Conservation (phyloP, 352 stramenopile species). For the Phytophthora niederhauseri region DNA sequence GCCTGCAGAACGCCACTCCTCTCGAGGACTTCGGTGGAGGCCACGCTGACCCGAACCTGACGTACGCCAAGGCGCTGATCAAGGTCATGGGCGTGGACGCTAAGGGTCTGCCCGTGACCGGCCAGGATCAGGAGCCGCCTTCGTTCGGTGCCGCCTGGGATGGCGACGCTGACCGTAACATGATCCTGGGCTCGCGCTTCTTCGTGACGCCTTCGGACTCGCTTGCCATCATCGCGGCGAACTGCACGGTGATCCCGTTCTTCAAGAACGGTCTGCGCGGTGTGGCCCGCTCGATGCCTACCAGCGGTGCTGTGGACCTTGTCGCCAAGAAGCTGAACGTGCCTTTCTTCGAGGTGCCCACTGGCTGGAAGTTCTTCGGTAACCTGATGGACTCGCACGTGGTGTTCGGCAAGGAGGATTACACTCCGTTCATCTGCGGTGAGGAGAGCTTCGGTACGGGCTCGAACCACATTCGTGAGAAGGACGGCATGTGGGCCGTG, state of each 20-base stretch:
- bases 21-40: conserved; percentile 97
- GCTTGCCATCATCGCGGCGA: conserved; percentile 98
- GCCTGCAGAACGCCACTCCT: conserved; percentile 93
- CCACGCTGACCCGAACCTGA: conserved; percentile 99
- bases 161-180: conserved; percentile 99
- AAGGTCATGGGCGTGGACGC: conserved; percentile 95
- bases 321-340: conserved; percentile 96
- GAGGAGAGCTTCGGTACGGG: conserved; percentile 99
- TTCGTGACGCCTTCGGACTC: conserved; percentile 99
- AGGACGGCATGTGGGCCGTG: conserved; percentile 99
- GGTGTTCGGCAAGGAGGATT: conserved; percentile 96
- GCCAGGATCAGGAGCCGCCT: conserved; percentile 74
- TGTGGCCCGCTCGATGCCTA: conserved; percentile 99
- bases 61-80: conserved; percentile 97
- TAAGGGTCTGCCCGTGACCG: conserved; percentile 78
- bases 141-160: conserved; percentile 97
- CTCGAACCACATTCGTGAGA: conserved; percentile 99
- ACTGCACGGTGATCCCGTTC: conserved; percentile 97
- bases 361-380: conserved; percentile 99
- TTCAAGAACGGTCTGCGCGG: conserved; percentile 95
- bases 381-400: conserved; percentile 99
- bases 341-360: conserved; percentile 97
- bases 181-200: conserved; percentile 98
- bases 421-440: conserved; percentile 98
- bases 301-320: conserved; percentile 96